Base-by-base conservation (phyloP, 2,329 filamentous ascomycete genomes). In the Sarocladiaceae sp. region DNA sequence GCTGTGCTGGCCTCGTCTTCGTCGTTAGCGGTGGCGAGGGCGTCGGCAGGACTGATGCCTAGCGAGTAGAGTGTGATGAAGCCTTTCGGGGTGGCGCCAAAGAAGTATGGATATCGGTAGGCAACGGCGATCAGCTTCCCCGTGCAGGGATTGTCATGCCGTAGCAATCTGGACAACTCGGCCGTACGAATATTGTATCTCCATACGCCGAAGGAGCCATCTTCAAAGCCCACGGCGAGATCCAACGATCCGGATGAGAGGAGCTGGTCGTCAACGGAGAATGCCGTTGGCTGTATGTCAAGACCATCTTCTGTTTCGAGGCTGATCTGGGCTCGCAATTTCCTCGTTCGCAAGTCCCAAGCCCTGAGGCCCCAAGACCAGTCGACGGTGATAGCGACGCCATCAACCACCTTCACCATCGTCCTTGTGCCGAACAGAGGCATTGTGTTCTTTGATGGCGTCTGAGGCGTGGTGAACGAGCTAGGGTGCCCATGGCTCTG, bases 321-420 rank as follows among this genome's bases (percentile, higher is more conserved):
- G 2, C 47, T 47, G 13, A 58, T 58, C 37, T 71, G 66, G 5
- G 82, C 82, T 31, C 90, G 60, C 29, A 85, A 64, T 19, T 67
- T 62, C 48, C 74, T 79, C 2, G 75, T 78, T 56, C 78, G 85
- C 20, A 87, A 69, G 48, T 82, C 78, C 89, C 89, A 96, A 1
- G 81, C 88, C 29, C 88, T 76, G 39, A 97, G 67, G 1, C 89
- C 89, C 40, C 75, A 74, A 2, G 66, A 62, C 5, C 67, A 65
- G 59, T 95, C 88, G 1, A 78, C 88, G 3, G 88, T 93, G 43
- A 93, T 78, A 7, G 93, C 81, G 16, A 89, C 68, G 1, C 88
- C 85, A 46, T 88, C 80, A 33, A 83, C 76, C 50, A 95, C 76
- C 59, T 86, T 88, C 39, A 90, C 85, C 6, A 96, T 68, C 29